Base-by-base conservation (phyloP, 495 filamentous ascomycete species). In the Annulohypoxylon stygium region DNA sequence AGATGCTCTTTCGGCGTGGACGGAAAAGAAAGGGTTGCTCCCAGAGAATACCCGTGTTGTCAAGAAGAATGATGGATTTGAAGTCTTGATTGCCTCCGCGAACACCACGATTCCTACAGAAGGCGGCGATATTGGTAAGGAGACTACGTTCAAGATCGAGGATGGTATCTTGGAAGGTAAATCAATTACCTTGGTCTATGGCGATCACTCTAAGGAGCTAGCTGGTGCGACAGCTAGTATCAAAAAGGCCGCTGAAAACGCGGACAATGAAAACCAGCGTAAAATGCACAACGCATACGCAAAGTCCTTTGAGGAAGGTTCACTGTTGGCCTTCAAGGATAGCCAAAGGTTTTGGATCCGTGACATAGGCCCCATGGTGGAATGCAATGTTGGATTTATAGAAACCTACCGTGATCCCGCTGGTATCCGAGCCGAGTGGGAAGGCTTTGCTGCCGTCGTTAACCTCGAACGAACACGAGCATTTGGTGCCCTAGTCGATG, bases 351-450 rank as follows among this genome's bases (percentile, higher is more conserved):
- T 90, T 71, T 99, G 96, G 96, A 95, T 99, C 50, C 89, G 92
- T 59, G 95, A 99, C 71, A 93, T 95, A 67, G 91, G 93, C 14
- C 96, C 96, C 6, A 90, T 88, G 79, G 90, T 99, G 16, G 96
- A 98, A 80, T 92, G 87, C 16, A 95, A 98, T 79, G 89, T 98
- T 64, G 96, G 96, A 1, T 99, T 98, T 76, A 91, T 99, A 45
- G 96, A 99, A 82, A 97, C 95, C 0, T 99, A 98, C 77, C 88
- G 96, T 58, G 96, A 99, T 78, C 96, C 96, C 0, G 92, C 93
- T 61, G 95, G 96, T 53, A 89, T 97, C 10, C 86, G 95, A 59
- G 95, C 93, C n/a, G 96, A 99, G 78, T 99, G 96, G 96, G 95
- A 98, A 80, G 95, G 94, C 0, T 96, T 97, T 75, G 93, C 92